phyloP scores from a whole-genome alignment of 805 yeast genomes.

The Myxozyma melibiosi region DNA sequence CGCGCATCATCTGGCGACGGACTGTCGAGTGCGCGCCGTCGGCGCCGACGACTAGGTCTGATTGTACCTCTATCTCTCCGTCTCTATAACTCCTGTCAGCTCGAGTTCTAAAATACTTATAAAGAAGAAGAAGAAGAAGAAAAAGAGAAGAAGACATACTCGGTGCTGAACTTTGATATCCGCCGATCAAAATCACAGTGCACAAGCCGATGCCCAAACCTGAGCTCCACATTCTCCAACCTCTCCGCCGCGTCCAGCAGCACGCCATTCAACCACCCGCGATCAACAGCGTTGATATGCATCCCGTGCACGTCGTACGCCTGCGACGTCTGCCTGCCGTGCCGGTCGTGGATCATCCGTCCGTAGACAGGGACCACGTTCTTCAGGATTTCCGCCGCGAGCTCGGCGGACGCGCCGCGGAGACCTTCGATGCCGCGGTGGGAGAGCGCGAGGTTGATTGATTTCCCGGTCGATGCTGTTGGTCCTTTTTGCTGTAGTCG shows the following conservation, averaged over 20 bases:
- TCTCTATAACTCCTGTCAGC: conserved; percentile 8
- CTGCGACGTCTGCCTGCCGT: conserved; percentile 69
- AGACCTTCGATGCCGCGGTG: conserved; percentile 78
- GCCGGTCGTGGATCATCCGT: conserved; percentile 78
- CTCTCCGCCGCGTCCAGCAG: conserved; percentile 65
- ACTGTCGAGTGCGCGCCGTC: conserved; percentile 84
- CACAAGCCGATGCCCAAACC: conserved; percentile 61
- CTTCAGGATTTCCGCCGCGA: conserved; percentile 58
- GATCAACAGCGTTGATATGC: conserved; percentile 80
- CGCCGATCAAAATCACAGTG: conserved; percentile 44
- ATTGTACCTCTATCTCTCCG: conserved; percentile 34
- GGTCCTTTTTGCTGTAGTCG: conserved; percentile 5
- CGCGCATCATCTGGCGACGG: conserved; percentile 67
- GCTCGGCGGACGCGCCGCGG: conserved; percentile 57
- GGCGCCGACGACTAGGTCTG: conserved; percentile 74
- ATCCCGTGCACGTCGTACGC: conserved; percentile 81
- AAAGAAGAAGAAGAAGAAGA: background rate
- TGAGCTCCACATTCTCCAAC: conserved; percentile 46
- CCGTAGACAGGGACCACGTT: conserved; percentile 84
- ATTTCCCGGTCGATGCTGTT: conserved; percentile 39
- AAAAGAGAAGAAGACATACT: background rate
- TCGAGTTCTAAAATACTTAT: background rate
- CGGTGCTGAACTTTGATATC: conserved; percentile 35
- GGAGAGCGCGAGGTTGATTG: conserved; percentile 88
- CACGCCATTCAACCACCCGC: conserved; percentile 65